Evolutionary conservation across 148 eudicot genomes (phyloP).

Genomic region (Vaccinium myrtillus): DNA sequence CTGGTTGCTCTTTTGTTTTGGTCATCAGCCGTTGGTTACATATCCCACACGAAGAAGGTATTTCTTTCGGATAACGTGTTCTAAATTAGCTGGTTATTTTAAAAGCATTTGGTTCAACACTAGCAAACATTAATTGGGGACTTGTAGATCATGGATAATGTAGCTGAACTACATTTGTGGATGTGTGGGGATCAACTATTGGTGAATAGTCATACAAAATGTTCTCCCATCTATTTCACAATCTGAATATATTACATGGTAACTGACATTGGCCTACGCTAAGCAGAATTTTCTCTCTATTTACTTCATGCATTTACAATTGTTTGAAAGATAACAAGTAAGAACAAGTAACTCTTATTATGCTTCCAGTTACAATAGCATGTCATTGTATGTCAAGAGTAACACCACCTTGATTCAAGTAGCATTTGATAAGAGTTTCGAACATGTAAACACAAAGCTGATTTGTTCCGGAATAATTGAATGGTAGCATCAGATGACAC

Average conservation of each 20-base stretch:
- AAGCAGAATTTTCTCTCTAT: background rate
- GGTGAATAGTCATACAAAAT: background rate
- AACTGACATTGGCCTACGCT: background rate
- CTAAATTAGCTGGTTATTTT: background rate
- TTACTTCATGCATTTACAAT: background rate
- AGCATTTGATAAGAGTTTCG: slow-evolving; percentile 5
- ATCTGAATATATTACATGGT: background rate
- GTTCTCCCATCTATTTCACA: slow-evolving; percentile 5
- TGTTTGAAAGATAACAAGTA: background rate
- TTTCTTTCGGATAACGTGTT: background rate
- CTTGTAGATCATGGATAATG: background rate
- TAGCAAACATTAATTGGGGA: background rate
- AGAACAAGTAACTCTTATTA: background rate
- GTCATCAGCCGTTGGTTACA: slow-evolving; percentile 76
- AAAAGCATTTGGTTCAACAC: background rate
- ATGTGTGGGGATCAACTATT: background rate
- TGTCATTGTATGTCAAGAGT: background rate
- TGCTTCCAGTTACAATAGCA: background rate
- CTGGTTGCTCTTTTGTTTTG: slow-evolving; percentile 35
- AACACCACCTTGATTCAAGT: background rate
- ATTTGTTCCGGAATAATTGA: background rate
- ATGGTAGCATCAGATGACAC: background rate
- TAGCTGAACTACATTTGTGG: background rate
- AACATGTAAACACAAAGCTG: background rate
- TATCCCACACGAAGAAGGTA: slow-evolving; percentile 81